phyloP scores from a whole-genome alignment of 257 asterid species.

The Scutellaria galericulata region DNA sequence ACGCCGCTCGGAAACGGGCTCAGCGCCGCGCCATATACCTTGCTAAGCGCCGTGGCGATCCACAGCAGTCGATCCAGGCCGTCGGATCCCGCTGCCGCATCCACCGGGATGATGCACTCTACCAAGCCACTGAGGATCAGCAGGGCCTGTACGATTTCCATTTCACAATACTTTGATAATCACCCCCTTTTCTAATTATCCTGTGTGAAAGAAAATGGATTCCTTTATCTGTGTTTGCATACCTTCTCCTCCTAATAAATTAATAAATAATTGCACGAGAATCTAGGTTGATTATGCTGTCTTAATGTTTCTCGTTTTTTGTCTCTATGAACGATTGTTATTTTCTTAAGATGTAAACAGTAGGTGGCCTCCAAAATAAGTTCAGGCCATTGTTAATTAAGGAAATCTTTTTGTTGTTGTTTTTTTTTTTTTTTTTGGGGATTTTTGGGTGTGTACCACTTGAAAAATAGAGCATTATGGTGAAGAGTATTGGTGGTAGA shows the following conservation, averaged over 20 bases:
- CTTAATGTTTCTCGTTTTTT: background rate
- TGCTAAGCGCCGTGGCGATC: constrained; percentile 98
- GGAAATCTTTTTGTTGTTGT: background rate
- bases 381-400: constrained; percentile 1
- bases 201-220: background rate
- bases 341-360: background rate
- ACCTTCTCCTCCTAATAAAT: background rate
- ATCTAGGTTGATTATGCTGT: background rate
- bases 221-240: background rate
- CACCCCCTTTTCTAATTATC: background rate
- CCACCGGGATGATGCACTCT: constrained; percentile 84
- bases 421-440: too few species aligned
- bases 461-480: background rate
- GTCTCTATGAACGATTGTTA: background rate
- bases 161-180: background rate
- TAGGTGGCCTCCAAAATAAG: background rate
- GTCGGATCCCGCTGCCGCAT: constrained; percentile 84
- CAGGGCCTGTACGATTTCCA: constrained; percentile 77
- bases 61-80: constrained; percentile 91
- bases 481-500: background rate
- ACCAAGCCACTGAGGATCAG: constrained; percentile 87
- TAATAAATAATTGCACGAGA: background rate
- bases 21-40: constrained; percentile 91
- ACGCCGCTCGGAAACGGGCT: constrained; percentile 98
- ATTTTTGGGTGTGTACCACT: background rate